Conservation (phyloP, 208 protist genomes). For the Herpetomonas tarakana region DNA sequence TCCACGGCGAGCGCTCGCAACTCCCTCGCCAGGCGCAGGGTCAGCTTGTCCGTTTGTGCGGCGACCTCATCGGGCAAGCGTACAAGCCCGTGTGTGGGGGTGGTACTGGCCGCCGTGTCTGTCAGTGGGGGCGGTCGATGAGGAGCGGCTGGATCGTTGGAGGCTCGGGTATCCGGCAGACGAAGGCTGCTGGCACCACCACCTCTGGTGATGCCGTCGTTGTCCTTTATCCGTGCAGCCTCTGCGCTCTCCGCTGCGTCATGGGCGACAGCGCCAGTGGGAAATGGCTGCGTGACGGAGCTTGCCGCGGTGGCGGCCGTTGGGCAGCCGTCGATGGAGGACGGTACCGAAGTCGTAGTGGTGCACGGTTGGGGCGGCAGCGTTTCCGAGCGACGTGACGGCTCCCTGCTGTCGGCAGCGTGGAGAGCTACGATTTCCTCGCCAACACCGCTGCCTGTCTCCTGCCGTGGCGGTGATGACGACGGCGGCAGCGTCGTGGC, state of each 20-base stretch:
- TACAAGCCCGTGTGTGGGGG: slow-evolving; percentile 5
- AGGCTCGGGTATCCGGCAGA: no score
- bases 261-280: not conserved
- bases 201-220: no score
- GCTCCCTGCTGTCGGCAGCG: no score
- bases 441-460: not conserved
- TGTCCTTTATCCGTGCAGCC: no score
- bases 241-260: no score
- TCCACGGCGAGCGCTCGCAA: slow-evolving; percentile 14
- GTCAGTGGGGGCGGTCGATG: not conserved
- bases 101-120: no score
- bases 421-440: not conserved
- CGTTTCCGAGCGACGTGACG: not conserved
- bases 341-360: no score
- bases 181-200: no score
- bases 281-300: not conserved
- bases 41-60: slow-evolving; percentile 24
- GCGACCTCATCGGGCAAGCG: slow-evolving; percentile 18
- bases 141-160: no score
- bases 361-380: not conserved
- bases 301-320: not conserved
- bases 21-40: slow-evolving; percentile 16
- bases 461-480: no score
- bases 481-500: no score
- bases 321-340: no score